Percentiles rank a stretch among this genome's conserved stretches.
These are phyloP conservation scores for Jacaranda copaia DNA, from an alignment of 257 asterid genomes.

Conservation along the genomic window DNA sequence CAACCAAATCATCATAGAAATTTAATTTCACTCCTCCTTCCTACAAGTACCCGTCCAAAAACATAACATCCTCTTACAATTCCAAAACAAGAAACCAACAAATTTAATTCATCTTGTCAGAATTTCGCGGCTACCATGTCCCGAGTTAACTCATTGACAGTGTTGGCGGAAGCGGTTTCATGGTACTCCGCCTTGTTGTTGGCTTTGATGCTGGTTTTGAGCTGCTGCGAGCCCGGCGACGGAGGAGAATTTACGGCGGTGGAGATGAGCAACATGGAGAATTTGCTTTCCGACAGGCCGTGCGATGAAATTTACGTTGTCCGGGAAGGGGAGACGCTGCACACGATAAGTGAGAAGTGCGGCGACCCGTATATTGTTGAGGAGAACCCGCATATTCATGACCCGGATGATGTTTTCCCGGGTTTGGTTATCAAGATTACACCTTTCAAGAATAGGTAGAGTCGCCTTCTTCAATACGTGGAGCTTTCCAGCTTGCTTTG, in stretches of 20 bases:
- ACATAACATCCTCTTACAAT: background rate
- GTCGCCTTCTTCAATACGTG: background rate
- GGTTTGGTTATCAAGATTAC: slow-evolving; percentile 82
- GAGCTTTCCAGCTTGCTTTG: background rate
- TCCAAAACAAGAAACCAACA: background rate
- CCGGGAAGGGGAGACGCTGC: slow-evolving; percentile 81
- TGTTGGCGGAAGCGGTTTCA: slow-evolving; percentile 57
- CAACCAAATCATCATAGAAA: slow-evolving; percentile 15
- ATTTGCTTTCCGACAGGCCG: slow-evolving; percentile 14
- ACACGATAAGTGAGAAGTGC: slow-evolving; percentile 76
- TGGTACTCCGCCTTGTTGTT: slow-evolving; percentile 66
- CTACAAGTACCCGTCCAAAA: slow-evolving; percentile 32
- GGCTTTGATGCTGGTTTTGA: slow-evolving; percentile 59
- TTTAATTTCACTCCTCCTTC: background rate
- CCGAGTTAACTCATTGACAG: slow-evolving; percentile 42
- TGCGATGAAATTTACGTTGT: slow-evolving; percentile 88
- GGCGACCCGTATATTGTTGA: slow-evolving; percentile 87
- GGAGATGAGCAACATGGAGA: background rate
- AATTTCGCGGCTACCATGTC: slow-evolving; percentile 37
- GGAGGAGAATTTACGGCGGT: slow-evolving; percentile 34
- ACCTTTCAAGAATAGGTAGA: slow-evolving; percentile 48
- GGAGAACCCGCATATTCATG: slow-evolving; percentile 91
- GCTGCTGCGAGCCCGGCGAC: slow-evolving; percentile 64
- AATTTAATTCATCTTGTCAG: background rate
- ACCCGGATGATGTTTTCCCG: slow-evolving; percentile 89